A percentile compares a stretch with the other conserved stretches of the same genome.
These are phyloP conservation scores for Penicillium occitanis DNA, from an alignment of 2,329 filamentous ascomycete genomes.

Conservation along the genomic window DNA sequence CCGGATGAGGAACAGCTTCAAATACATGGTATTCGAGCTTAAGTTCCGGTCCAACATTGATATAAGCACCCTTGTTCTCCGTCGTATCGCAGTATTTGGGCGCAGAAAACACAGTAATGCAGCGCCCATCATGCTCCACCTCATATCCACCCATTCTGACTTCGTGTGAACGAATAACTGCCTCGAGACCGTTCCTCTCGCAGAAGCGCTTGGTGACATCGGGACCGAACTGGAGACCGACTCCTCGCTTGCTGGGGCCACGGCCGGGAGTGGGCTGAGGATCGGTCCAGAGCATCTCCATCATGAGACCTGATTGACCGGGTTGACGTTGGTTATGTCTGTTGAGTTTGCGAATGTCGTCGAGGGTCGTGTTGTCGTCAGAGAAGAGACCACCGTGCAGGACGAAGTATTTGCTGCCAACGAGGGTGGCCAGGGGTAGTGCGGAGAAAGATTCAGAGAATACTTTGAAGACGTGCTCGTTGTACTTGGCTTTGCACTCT, in stretches of 20 bases:
- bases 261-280: slow-evolving; percentile 82
- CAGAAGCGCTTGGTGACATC: slow-evolving; percentile 97
- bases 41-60: slow-evolving; percentile 90
- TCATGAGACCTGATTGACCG: slow-evolving; percentile 93
- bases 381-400: slow-evolving; percentile 96
- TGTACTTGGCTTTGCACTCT: slow-evolving; percentile 98
- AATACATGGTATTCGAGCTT: slow-evolving; percentile 93
- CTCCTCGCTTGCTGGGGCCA: slow-evolving; percentile 92
- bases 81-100: slow-evolving; percentile 97
- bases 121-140: slow-evolving; percentile 91
- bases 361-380: slow-evolving; percentile 82
- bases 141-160: slow-evolving; percentile 99
- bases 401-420: slow-evolving; percentile 86
- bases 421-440: slow-evolving; percentile 83
- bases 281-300: slow-evolving; percentile 99
- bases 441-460: slow-evolving; percentile 99
- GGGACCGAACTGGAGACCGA: slow-evolving; percentile 94
- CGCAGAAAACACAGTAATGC: slow-evolving; percentile 97
- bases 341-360: slow-evolving; percentile 92
- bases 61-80: slow-evolving; percentile 97
- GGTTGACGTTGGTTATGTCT: slow-evolving; percentile 88
- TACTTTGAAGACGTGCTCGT: slow-evolving; percentile 90
- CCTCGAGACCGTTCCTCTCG: slow-evolving; percentile 89
- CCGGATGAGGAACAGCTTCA: slow-evolving; percentile 91
- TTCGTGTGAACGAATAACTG: slow-evolving; percentile 95